Base-by-base conservation (phyloP, 805 yeast species). In the Candida vartiovaarae region DNA sequence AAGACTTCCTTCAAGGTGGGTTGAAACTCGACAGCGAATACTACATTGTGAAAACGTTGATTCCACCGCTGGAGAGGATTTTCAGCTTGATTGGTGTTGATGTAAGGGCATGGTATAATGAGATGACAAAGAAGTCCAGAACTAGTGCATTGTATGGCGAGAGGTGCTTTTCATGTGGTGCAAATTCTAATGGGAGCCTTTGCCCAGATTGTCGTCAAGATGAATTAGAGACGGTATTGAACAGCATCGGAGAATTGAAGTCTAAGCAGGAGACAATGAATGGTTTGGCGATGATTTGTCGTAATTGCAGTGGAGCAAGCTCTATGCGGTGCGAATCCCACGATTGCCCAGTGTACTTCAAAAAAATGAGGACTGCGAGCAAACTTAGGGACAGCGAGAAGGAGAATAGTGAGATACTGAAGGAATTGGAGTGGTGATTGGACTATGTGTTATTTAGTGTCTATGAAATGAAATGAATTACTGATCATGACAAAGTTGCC, bases 11-110 rank as follows among this genome's bases (percentile, higher is more conserved):
- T n/a, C 54, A 63, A 1, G 47, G 68, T 43, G 58, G 49, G 28
- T 58, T 73, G 44, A 73, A 69, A 38, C 60, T 93, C 20, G 99
- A 93, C 55, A 72, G 82, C 23, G 88, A 85, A 34, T 93, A 93
- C 58, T 93, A 93, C 61, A 88, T 93, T 39, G 75, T 75, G 3
- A 83, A 86, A 55, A 87, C 87, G 3, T 62, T 93, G 38, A 78
- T 91, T 7, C 98, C 99, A 2, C 98, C 99, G 0, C 64, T 93
- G 43, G 95, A 87, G 49, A 66, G 99, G 46, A 66, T 91, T 3
- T 85, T 93, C 62, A 84, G 80, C 53, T 62, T 91, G 10, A 64
- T 88, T 45, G 99, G 99, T 0, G 93, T 84, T 3, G 84, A 88
- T 63, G 72, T 90, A 5, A 68, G 69, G 35, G 68, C 67, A 4